Percentiles rank a stretch among this genome's conserved stretches.
These are phyloP conservation scores for Fusarium sp. DNA, from an alignment of 2,329 filamentous ascomycete genomes.

Conservation along the genomic window DNA sequence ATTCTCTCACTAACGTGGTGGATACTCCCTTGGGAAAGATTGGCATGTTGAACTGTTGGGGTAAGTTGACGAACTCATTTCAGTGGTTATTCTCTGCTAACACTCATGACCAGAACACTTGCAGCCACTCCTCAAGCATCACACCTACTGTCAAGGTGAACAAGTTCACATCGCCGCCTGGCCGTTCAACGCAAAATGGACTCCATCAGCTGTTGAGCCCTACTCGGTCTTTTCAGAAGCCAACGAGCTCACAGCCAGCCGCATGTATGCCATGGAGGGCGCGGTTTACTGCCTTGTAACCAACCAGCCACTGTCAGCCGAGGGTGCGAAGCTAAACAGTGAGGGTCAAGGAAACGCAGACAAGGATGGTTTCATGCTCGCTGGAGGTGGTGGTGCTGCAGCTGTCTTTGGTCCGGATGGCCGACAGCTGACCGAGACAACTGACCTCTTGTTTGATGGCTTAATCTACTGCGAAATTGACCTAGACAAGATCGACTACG, in stretches of 20 bases:
- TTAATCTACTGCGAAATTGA: conserved; percentile 55
- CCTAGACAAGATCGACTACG: conserved; percentile 33
- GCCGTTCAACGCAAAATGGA: conserved; percentile 48
- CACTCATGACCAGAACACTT: conserved; percentile 56
- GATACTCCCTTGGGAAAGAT: conserved; percentile 54
- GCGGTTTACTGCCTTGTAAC: conserved; percentile 65
- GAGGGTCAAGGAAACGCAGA: conserved; percentile 49
- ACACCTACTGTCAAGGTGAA: conserved; percentile 58
- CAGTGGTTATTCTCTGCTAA: neutral
- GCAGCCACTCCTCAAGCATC: conserved; percentile 61
- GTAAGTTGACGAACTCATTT: neutral
- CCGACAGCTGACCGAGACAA: conserved; percentile 43
- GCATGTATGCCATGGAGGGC: conserved; percentile 67
- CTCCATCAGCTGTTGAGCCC: conserved; percentile 30
- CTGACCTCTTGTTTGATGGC: conserved; percentile 48
- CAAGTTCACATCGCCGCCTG: conserved; percentile 62
- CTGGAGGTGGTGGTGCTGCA: conserved; percentile 33
- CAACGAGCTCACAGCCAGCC: conserved; percentile 54
- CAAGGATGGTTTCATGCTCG: conserved; percentile 33
- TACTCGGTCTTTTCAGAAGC: conserved; percentile 42
- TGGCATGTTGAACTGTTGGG: conserved; percentile 58
- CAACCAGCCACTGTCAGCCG: conserved; percentile 58
- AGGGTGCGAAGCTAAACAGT: conserved; percentile 50
- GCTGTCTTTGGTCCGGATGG: conserved; percentile 51
- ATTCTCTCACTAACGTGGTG: conserved; percentile 55